Conservation (phyloP, 192 early-diverging fungal species). For the Haplosporangium gracile region DNA sequence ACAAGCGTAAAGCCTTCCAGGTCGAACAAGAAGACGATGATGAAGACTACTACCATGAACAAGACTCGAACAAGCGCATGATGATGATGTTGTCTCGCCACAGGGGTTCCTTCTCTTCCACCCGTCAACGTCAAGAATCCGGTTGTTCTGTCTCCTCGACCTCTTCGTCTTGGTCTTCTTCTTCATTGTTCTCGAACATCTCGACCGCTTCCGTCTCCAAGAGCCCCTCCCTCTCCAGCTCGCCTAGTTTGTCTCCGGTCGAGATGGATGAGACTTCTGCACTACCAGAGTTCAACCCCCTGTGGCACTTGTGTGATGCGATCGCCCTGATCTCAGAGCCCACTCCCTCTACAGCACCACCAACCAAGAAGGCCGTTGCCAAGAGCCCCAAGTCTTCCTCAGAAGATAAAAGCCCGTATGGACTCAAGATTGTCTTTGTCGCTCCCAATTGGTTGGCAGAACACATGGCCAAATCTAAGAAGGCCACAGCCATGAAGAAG, state of each 20-base stretch:
- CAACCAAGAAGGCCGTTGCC: neutral
- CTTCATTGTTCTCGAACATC: constrained; percentile 30
- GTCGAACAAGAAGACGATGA: neutral
- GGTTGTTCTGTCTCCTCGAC: constrained; percentile 39
- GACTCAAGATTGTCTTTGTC: constrained; percentile 39
- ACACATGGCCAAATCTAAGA: constrained; percentile 46
- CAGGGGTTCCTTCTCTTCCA: neutral
- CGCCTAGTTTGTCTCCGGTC: neutral
- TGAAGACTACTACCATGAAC: neutral
- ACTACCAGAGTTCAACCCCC: constrained; percentile 21
- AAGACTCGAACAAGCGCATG: constrained; percentile 16
- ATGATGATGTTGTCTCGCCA: constrained; percentile 3
- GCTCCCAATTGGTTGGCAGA: constrained; percentile 45
- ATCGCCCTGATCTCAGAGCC: constrained; percentile 18
- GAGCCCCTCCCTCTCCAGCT: constrained; percentile 8
- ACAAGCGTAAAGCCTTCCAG: constrained; percentile 19
- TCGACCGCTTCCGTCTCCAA: constrained; percentile 19
- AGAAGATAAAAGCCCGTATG: constrained; percentile 10
- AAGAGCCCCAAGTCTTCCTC: neutral
- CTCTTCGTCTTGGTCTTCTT: constrained; percentile 39
- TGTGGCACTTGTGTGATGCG: constrained; percentile 41
- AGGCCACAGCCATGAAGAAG: constrained; percentile 32
- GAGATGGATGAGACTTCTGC: neutral
- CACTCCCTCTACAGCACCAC: neutral
- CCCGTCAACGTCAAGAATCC: constrained; percentile 46